Conservation (phyloP, 83 land plant genomes). For the Thuja plicata region DNA sequence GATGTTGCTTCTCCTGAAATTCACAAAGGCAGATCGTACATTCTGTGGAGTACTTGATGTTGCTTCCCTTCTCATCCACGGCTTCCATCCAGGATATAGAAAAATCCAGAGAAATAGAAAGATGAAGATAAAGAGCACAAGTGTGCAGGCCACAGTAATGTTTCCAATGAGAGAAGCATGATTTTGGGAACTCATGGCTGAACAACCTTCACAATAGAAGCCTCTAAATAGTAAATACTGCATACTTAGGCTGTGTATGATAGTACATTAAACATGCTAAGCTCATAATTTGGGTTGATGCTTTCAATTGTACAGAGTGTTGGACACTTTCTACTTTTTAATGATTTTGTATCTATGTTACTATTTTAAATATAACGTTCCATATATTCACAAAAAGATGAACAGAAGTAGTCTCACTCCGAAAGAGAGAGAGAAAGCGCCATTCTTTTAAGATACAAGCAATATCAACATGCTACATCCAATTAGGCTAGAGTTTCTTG, state of each 20-base stretch:
- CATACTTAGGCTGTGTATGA: neutral
- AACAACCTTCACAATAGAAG: neutral
- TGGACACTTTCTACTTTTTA: too few species aligned
- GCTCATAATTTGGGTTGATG: neutral
- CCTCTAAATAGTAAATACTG: neutral
- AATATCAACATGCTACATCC: too few species aligned
- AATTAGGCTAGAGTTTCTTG: too few species aligned
- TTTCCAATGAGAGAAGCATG: neutral
- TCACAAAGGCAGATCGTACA: neutral
- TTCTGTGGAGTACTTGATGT: neutral
- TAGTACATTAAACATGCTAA: neutral
- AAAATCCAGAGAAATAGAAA: neutral
- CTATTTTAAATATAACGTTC: too few species aligned
- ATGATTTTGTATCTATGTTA: too few species aligned
- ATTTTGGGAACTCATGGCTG: neutral
- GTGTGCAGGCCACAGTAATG: neutral
- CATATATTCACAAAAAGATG: too few species aligned
- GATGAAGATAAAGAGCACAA: neutral
- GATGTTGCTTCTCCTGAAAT: neutral
- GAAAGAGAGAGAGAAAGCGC: too few species aligned
- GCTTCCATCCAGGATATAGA: neutral
- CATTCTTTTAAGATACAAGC: too few species aligned
- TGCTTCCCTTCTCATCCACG: neutral
- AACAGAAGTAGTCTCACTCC: too few species aligned
- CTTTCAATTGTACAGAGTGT: neutral